Evolutionary conservation across 345 rosid species (phyloP).

Genomic region (Clausena lansium): DNA sequence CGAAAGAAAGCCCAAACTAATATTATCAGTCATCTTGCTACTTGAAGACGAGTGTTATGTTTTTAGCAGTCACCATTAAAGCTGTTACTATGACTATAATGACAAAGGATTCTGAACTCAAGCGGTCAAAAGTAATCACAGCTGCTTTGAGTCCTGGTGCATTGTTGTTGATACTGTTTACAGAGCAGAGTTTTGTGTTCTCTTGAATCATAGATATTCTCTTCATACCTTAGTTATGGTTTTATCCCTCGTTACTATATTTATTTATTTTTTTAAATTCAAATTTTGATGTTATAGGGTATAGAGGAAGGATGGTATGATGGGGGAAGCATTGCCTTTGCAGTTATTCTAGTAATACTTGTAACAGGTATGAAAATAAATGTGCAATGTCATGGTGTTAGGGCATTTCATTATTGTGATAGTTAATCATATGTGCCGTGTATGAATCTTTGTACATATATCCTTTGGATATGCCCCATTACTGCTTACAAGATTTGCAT

Average conservation of each 20-base stretch:
- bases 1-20: background rate
- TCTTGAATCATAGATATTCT: background rate
- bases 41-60: background rate
- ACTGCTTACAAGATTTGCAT: no score
- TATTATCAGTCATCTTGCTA: background rate
- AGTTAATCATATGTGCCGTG: background rate
- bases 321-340: conserved; percentile 95
- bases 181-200: background rate
- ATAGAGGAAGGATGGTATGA: conserved; percentile 92
- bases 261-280: background rate
- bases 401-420: background rate
- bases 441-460: no score
- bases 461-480: no score
- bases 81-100: background rate
- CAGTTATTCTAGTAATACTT: conserved; percentile 86
- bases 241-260: conserved; percentile 7
- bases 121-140: background rate
- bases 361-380: conserved; percentile 68
- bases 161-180: background rate
- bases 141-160: background rate
- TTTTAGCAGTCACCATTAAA: background rate
- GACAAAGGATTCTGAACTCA: background rate
- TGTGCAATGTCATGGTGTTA: background rate
- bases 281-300: conserved; percentile 45
- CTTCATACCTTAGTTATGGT: background rate